Evolutionary conservation across 805 yeast species (phyloP), one percentile per base, ranked within the genome.

Genomic region (Starmerella sp.): DNA sequence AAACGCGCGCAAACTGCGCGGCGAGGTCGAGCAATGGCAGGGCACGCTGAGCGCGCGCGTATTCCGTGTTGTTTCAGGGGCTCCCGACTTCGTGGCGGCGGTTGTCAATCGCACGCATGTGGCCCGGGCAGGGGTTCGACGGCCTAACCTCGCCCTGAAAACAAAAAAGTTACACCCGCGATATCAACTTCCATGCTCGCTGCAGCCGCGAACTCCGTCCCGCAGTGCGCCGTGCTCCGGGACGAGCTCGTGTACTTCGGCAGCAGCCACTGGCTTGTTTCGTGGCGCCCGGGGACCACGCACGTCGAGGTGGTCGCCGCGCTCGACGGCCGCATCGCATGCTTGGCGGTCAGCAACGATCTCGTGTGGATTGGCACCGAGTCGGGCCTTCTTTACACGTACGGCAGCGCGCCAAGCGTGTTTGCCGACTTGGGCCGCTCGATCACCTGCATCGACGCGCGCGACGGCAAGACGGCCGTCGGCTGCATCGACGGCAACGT

Each of bases 401-500:
- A 31, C 31, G n/a, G 30, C 2, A 11, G 15, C 3, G 14, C 15
- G 11, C 15, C 31, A 10, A 3, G 9, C 7, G 8, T 14, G n/a
- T 11, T 44, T 6, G 51, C 38, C 14, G 10, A 29, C 42, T n/a
- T 54, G 22, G 29, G 35, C 36, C 46, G 51, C 13, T 31, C 59
- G 1, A 30, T 52, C 22, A 48, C 55, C 13, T 51, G 54, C 15
- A 28, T 54, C 3, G 44, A 37, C 13, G 17, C 22, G 17, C 30
- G 15, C 17, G 48, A 13, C 36, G 14, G 10, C 28, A 13, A 10
- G 17, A 17, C 87, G 54, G 71, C 86, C 0, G 77, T 88, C 4
- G 80, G 83, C 0, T 78, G 84, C 2, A 90, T 85, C 58, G 96
- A 88, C 63, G 77, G 78, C 7, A 66, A 69, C 5, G 72, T 87